phyloP scores from a whole-genome alignment of 139 green algal genomes.

The Diplosphaera chodatii region DNA sequence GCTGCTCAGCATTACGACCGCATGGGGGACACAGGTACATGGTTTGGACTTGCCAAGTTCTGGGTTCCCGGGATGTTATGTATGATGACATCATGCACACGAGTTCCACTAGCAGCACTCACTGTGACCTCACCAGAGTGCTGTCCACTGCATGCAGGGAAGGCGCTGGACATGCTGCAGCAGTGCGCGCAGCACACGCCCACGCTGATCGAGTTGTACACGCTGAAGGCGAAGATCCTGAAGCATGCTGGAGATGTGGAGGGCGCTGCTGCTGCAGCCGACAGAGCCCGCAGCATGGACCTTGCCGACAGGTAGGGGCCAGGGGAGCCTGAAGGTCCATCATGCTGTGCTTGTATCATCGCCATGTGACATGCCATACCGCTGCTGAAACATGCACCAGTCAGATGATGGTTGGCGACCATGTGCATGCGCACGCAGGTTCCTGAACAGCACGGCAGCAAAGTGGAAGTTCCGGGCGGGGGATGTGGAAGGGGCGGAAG shows the following conservation, averaged over 20 bases:
- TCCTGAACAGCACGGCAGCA: conserved; percentile 81
- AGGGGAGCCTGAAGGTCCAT: conserved; percentile 3
- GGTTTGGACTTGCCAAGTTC: too few relatives aligned
- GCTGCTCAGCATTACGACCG: conserved; percentile 76
- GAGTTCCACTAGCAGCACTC: too few relatives aligned
- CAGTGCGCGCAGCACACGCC: conserved; percentile 56
- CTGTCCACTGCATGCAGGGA: conserved; percentile 6
- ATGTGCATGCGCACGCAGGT: conserved; percentile 62
- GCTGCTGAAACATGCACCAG: too few relatives aligned
- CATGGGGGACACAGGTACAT: conserved; percentile 34
- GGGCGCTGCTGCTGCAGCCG: conserved; percentile 53
- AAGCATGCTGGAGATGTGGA: conserved; percentile 65
- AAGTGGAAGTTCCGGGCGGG: conserved; percentile 62
- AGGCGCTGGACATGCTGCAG: conserved; percentile 64
- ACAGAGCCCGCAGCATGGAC: conserved; percentile 71
- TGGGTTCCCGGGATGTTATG: too few relatives aligned
- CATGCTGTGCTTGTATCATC: too few relatives aligned
- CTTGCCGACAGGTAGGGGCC: conserved; percentile 69
- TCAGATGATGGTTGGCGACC: too few relatives aligned
- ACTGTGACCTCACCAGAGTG: too few relatives aligned
- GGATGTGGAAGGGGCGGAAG: conserved; percentile 58
- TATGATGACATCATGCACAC: too few relatives aligned
- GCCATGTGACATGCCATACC: too few relatives aligned
- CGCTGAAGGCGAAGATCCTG: conserved; percentile 51
- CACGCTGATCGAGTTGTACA: conserved; percentile 73